Evolutionary conservation across 345 rosid genomes (phyloP).

Genomic region (Eucalyptus grandis): DNA sequence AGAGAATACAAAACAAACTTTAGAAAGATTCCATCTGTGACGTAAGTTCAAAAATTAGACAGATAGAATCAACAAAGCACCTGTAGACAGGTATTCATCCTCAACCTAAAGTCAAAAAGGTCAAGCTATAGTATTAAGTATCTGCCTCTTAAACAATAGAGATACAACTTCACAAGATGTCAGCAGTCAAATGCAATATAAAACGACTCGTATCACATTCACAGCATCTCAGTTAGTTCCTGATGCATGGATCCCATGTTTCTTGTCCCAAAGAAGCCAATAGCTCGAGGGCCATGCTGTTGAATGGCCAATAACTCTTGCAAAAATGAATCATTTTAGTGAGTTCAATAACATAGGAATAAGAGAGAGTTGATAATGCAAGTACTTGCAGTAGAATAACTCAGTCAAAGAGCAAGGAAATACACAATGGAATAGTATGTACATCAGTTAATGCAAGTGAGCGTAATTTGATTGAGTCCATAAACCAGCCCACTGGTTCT

Average conservation of each 20-base stretch:
- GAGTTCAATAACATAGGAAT: neutral
- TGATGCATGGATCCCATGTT: slow-evolving; percentile 99
- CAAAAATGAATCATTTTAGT: neutral
- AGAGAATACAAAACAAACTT: no score
- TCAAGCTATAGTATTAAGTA: neutral
- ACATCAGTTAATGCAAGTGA: neutral
- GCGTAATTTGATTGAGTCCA: neutral
- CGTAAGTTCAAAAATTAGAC: no score
- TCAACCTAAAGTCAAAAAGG: neutral
- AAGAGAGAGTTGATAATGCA: neutral
- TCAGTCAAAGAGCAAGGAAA: neutral
- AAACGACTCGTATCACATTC: neutral
- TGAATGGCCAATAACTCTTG: slow-evolving; percentile 97
- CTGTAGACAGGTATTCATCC: neutral
- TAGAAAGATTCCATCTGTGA: no score
- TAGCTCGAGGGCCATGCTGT: slow-evolving; percentile 91
- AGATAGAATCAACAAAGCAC: no score
- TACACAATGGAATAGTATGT: neutral
- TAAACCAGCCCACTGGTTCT: neutral
- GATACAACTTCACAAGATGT: neutral
- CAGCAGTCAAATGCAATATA: neutral
- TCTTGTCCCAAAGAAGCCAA: slow-evolving; percentile 91
- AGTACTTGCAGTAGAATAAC: neutral
- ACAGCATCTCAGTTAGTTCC: slow-evolving; percentile 58
- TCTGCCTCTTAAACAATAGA: neutral